Conservation (phyloP, 2,329 filamentous ascomycete genomes). For the Zopfia rhizophila region DNA sequence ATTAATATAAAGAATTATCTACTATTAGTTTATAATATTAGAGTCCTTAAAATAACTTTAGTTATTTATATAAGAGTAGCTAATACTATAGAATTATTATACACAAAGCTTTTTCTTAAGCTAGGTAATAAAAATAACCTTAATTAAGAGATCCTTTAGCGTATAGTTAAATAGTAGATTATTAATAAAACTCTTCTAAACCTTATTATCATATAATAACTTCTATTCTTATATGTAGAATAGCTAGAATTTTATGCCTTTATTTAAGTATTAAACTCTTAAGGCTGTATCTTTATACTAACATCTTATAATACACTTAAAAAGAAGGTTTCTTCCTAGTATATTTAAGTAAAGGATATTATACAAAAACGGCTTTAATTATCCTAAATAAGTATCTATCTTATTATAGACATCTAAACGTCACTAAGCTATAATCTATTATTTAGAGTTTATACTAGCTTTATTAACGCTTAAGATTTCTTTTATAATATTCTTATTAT, state of each 20-base stretch:
- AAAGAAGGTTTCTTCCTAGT: too few relatives aligned
- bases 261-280: slow-evolving; percentile 1
- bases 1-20: slow-evolving; percentile 1
- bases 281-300: slow-evolving; percentile 1
- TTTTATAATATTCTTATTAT: slow-evolving; percentile 2
- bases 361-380: too few relatives aligned
- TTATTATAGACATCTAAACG: too few relatives aligned
- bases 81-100: neutral
- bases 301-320: too few relatives aligned
- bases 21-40: neutral
- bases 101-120: slow-evolving; percentile 1
- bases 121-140: neutral
- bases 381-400: too few relatives aligned
- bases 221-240: slow-evolving; percentile 4
- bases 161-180: neutral
- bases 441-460: too few relatives aligned
- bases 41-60: neutral
- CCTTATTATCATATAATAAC: neutral
- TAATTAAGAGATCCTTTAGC: slow-evolving; percentile 2
- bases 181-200: slow-evolving; percentile 1
- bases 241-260: slow-evolving; percentile 1
- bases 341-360: too few relatives aligned
- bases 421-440: too few relatives aligned
- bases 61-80: neutral
- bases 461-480: neutral